A percentile compares a stretch with the other conserved stretches of the same genome.
phyloP scores from a whole-genome alignment of 352 stramenopile species.

The Pythium folliculosum region DNA sequence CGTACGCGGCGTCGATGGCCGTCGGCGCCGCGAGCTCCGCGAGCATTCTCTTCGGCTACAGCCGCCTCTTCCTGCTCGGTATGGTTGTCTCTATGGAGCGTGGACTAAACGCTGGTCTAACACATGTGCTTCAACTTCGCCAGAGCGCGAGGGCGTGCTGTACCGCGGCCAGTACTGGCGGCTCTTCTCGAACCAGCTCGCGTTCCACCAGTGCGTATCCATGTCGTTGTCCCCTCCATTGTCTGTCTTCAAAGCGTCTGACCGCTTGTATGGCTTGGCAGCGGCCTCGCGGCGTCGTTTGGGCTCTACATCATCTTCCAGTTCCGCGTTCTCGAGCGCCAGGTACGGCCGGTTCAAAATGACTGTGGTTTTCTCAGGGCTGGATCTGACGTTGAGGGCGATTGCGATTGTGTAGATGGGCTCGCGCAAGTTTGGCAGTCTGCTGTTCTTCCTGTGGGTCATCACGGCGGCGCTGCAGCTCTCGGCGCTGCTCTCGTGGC shows the following conservation, averaged over 20 bases:
- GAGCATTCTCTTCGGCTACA: conserved; percentile 65
- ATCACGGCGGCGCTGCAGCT: conserved; percentile 53
- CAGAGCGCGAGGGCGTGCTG: conserved; percentile 63
- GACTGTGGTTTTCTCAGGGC: background rate
- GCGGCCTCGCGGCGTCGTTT: conserved; percentile 74
- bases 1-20: conserved; percentile 71
- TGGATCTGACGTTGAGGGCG: background rate
- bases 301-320: conserved; percentile 87
- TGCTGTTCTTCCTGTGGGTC: conserved; percentile 64
- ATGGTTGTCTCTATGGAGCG: background rate
- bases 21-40: conserved; percentile 67
- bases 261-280: conserved; percentile 18
- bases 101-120: background rate
- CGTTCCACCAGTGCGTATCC: conserved; percentile 67
- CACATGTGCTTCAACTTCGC: background rate
- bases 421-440: conserved; percentile 84
- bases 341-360: conserved; percentile 29
- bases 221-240: background rate
- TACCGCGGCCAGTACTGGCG: conserved; percentile 69
- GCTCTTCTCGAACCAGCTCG: conserved; percentile 65
- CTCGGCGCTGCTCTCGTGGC: conserved; percentile 43
- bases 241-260: background rate
- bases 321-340: conserved; percentile 78
- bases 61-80: conserved; percentile 51
- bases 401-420: conserved; percentile 52